Percentiles rank a stretch among this genome's conserved stretches.
These are phyloP conservation scores for Sophora flavescens DNA, from an alignment of 306 rosid species.

Conservation along the genomic window DNA sequence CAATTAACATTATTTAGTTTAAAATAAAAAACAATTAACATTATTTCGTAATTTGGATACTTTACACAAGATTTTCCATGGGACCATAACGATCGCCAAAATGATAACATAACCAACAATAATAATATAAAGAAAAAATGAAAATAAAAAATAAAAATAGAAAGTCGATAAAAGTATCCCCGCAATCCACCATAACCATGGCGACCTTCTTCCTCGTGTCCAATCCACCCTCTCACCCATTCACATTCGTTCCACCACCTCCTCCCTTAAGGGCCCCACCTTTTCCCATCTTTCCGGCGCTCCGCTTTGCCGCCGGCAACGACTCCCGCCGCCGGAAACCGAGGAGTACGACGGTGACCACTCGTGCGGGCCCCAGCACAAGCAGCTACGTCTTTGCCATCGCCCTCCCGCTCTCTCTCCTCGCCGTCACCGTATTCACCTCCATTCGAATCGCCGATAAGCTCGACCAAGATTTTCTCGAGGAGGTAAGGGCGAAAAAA, in stretches of 20 bases:
- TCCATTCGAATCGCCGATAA: conserved; percentile 66
- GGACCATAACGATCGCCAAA: too few relatives aligned
- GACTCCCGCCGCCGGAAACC: conserved; percentile 15
- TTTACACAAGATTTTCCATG: too few relatives aligned
- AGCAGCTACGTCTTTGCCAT: conserved; percentile 67
- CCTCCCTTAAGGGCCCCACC: conserved; percentile 40
- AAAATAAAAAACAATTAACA: too few relatives aligned
- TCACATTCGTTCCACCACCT: conserved; percentile 37
- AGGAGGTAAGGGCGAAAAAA: conserved; percentile 62
- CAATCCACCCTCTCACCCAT: conserved; percentile 45
- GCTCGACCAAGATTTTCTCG: conserved; percentile 74
- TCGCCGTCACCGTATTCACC: conserved; percentile 66
- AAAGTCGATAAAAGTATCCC: too few relatives aligned
- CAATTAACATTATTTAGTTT: too few relatives aligned
- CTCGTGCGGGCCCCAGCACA: conserved; percentile 73
- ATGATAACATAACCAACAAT: too few relatives aligned
- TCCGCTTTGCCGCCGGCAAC: conserved; percentile 6
- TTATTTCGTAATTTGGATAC: too few relatives aligned
- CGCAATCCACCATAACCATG: conserved; percentile 46
- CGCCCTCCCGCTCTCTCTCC: conserved; percentile 70
- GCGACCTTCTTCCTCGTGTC: conserved; percentile 55
- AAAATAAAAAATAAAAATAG: not conserved
- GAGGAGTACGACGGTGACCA: conserved; percentile 43
- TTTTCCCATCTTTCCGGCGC: conserved; percentile 32
- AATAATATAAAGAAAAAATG: too few relatives aligned